Evolutionary conservation across 1,284 basidiomycete species (phyloP), one percentile per base, ranked within the genome.

Genomic region (Ceratobasidium papillatum): DNA sequence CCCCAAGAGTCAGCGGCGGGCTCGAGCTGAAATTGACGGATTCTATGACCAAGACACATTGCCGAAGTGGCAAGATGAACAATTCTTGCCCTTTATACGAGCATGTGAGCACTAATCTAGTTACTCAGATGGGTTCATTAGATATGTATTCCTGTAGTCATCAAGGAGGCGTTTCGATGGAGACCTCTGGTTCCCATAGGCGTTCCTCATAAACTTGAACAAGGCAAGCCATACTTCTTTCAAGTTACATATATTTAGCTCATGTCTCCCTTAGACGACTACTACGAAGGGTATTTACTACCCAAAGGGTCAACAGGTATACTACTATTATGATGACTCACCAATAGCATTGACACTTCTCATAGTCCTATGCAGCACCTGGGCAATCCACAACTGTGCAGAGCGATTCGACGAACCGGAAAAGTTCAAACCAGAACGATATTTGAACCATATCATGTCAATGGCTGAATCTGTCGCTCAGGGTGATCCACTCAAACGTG

Each of bases 361-460:
- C 22, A 3, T 12, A 72, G 69, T 72, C 14, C 5, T 72, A 9
- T 62, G 52, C 12, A 45, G 32, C 32, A 12, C 45, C 8, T 72
- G 38, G 38, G 56, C 58, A 12, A 61, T 72, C 19, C 69, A 72
- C 22, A 30, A 19, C 19, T 61, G 99, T 82, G 88, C 93, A 25
- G 85, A 86, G 56, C 90, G 96, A 71, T 99, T 93, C 86, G 94
- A 94, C 41, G 88, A 96, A 72, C 95, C 97, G 1, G 94, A 97
- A 51, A 82, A 84, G 76, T 91, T 99, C 83, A 79, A 85, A 36
- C 97, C 97, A 8, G 96, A 98, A 82, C 91, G 97, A 78, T 99
- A 96, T 95, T 86, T 99, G 63, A 92, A 95, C 79, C 88, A 92
- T 71, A 83, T 41, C 8, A 51, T 62, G 41, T 61, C 69, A 7